Conservation (phyloP, 805 yeast genomes). For the Cyberlindnera sargentensis region DNA sequence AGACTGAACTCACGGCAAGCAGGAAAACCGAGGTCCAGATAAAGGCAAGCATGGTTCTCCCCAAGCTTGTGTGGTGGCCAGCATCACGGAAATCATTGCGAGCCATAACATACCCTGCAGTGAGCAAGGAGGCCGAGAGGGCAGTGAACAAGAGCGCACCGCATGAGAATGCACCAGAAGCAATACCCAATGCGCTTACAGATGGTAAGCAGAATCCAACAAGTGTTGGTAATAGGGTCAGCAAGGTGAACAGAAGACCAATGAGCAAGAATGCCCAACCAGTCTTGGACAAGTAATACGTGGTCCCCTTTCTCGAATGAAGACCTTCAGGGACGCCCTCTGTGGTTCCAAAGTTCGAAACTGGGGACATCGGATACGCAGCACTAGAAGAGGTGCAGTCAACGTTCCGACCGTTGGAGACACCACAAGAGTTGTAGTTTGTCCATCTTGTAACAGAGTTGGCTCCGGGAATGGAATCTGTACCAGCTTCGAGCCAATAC, state of each 20-base stretch:
- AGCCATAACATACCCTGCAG: slow-evolving; percentile 52
- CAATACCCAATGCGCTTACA: slow-evolving; percentile 12
- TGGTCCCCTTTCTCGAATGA: slow-evolving; percentile 38
- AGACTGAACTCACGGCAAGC: slow-evolving; percentile 12
- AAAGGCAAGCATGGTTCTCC: slow-evolving; percentile 48
- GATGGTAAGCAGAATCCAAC: slow-evolving; percentile 19
- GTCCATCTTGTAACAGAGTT: slow-evolving; percentile 66
- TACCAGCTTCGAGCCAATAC: slow-evolving; percentile 78
- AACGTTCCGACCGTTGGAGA: slow-evolving; percentile 34
- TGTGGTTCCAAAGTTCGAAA: slow-evolving; percentile 55
- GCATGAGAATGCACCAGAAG: slow-evolving; percentile 17
- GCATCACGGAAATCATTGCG: slow-evolving; percentile 38
- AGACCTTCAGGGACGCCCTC: slow-evolving; percentile 50
- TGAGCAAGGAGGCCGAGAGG: slow-evolving; percentile 41
- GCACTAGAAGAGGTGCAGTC: slow-evolving; percentile 52
- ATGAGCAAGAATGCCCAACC: slow-evolving; percentile 58
- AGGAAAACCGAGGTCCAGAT: slow-evolving; percentile 48
- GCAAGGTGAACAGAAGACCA: slow-evolving; percentile 46
- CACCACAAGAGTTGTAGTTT: slow-evolving; percentile 57
- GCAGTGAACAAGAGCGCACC: slow-evolving; percentile 38
- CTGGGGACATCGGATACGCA: slow-evolving; percentile 84
- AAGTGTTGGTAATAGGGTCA: slow-evolving; percentile 36
- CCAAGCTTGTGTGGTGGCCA: slow-evolving; percentile 37
- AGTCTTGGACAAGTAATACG: slow-evolving; percentile 62
- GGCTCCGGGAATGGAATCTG: slow-evolving; percentile 37